These are phyloP conservation scores for Mychonastes homosphaera DNA, from an alignment of 139 green algal genomes.

Conservation along the genomic window DNA sequence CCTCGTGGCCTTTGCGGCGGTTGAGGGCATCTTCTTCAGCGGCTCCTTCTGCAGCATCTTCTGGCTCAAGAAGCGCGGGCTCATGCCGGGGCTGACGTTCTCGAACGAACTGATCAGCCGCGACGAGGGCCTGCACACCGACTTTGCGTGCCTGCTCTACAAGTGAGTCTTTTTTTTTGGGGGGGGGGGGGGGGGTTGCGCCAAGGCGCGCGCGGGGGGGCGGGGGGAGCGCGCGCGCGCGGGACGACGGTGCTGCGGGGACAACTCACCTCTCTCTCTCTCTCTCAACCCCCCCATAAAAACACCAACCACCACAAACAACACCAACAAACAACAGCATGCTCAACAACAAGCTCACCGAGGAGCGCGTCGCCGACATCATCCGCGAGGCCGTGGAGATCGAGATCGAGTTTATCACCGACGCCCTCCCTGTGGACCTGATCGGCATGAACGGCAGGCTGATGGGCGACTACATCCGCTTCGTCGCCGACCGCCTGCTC, in stretches of 20 bases:
- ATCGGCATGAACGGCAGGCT: constrained; percentile 79
- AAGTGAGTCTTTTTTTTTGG: too few species aligned
- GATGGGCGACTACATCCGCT: constrained; percentile 93
- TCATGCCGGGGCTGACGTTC: constrained; percentile 97
- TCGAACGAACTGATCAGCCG: constrained; percentile 97
- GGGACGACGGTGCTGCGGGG: too few species aligned
- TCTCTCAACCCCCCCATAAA: too few species aligned
- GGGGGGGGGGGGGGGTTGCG: too few species aligned
- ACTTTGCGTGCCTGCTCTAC: constrained; percentile 97
- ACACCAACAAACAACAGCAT: too few species aligned
- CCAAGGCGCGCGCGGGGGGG: too few species aligned
- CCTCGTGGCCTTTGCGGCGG: constrained; percentile 86
- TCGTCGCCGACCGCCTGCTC: constrained; percentile 92
- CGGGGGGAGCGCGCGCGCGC: too few species aligned
- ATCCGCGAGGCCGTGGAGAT: constrained; percentile 84
- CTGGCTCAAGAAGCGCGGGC: constrained; percentile 96
- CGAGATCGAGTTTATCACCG: constrained; percentile 91
- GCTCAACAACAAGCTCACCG: constrained; percentile 66
- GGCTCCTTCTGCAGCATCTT: constrained; percentile 95
- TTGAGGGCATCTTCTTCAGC: constrained; percentile 99
- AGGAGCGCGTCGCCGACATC: constrained; percentile 59
- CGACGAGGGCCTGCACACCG: constrained; percentile 95
- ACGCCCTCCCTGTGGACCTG: constrained; percentile 68
- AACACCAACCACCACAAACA: too few species aligned
- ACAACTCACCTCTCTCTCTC: too few species aligned